Evolutionary conservation across 2,329 filamentous ascomycete species (phyloP).

Genomic region (Nigrospora sphaerica): DNA sequence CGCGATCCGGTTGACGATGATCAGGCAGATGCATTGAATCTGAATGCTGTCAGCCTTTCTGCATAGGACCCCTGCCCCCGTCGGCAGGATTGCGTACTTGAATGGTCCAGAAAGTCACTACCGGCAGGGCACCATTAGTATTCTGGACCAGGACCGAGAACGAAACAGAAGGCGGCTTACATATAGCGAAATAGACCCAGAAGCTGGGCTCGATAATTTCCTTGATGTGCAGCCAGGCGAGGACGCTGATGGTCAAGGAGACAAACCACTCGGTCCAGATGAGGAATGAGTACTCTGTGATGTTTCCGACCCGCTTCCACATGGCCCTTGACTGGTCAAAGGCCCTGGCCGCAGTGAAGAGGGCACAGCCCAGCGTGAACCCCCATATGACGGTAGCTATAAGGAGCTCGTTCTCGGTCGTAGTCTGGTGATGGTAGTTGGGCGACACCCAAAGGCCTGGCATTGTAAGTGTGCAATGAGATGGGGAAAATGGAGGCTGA

Average conservation of each 20-base stretch:
- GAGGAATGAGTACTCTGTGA: background rate
- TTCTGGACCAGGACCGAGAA: background rate
- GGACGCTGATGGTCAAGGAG: background rate
- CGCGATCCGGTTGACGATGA: slow-evolving; percentile 37
- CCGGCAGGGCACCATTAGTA: too few species aligned
- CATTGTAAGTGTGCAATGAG: background rate
- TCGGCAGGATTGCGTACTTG: background rate
- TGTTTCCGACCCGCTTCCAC: background rate
- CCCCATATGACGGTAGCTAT: background rate
- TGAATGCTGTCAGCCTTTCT: slow-evolving; percentile 7
- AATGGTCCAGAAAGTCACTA: background rate
- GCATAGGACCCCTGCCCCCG: too few species aligned
- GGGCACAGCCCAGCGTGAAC: background rate
- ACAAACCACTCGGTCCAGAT: background rate
- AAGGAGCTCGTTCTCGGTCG: background rate
- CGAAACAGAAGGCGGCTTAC: background rate
- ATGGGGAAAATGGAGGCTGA: too few species aligned
- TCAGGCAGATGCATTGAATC: slow-evolving; percentile 35
- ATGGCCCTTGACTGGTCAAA: background rate
- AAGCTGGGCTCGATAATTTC: background rate
- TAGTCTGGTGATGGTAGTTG: background rate
- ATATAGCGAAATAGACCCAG: background rate
- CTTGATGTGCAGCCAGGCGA: background rate
- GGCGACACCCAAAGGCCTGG: background rate
- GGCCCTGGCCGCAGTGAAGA: background rate